These are phyloP conservation scores for Crithidia expoeki DNA, from an alignment of 208 protist genomes.

Conservation along the genomic window DNA sequence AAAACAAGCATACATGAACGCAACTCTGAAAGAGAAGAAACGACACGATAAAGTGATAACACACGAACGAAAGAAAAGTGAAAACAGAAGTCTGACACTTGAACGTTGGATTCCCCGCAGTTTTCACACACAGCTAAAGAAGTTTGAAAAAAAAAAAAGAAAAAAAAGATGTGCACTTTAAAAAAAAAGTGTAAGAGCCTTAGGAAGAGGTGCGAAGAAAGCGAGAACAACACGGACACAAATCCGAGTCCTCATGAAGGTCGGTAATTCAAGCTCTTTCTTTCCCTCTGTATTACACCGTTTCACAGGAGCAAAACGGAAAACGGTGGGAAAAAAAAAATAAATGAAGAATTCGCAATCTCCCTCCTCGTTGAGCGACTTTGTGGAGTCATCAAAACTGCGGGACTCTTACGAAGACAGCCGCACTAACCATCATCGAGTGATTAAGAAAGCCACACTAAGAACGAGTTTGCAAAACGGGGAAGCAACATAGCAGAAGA, in stretches of 20 bases:
- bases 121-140: too few species aligned
- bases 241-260: background rate
- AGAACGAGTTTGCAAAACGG: background rate
- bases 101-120: too few species aligned
- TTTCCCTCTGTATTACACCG: background rate
- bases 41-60: background rate
- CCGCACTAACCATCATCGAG: too few species aligned
- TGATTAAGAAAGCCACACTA: too few species aligned
- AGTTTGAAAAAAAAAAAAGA: background rate
- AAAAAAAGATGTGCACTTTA: background rate
- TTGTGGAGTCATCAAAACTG: background rate
- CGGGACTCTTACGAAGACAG: background rate
- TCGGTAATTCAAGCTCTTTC: too few species aligned
- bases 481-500: too few species aligned
- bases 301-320: background rate
- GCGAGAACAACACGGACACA: background rate
- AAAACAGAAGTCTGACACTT: too few species aligned
- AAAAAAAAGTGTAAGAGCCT: too few species aligned
- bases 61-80: slow-evolving; percentile 8
- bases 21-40: background rate
- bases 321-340: background rate
- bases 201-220: too few species aligned
- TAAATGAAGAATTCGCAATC: background rate
- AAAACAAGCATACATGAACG: too few species aligned
- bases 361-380: background rate